A percentile compares a stretch with the other conserved stretches of the same genome.
Evolutionary conservation across 371 early-diverging fungal genomes (phyloP).

Genomic region (Neoconidiobolus thromboides): DNA sequence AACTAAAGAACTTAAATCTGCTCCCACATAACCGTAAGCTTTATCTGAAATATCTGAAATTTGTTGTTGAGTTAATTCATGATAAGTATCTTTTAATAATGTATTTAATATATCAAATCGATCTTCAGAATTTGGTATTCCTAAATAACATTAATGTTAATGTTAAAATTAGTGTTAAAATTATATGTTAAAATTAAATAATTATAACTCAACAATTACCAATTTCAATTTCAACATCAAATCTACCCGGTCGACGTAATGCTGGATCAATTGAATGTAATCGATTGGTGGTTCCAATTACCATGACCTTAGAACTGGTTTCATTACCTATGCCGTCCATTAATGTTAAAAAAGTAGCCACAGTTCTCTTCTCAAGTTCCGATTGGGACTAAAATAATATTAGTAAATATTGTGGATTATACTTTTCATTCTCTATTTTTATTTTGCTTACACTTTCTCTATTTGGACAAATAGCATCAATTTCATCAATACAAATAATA

Average conservation of each 20-base stretch:
- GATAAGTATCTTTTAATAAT: slow-evolving; percentile 45
- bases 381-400: slow-evolving; percentile 25
- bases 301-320: slow-evolving; percentile 27
- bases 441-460: slow-evolving; percentile 43
- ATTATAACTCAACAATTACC: slow-evolving; percentile 18
- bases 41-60: slow-evolving; percentile 35
- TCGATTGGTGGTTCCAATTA: slow-evolving; percentile 96
- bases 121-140: slow-evolving; percentile 55
- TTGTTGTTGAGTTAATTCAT: slow-evolving; percentile 33
- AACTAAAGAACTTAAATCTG: slow-evolving; percentile 77
- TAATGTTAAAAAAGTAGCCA: slow-evolving; percentile 89
- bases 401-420: background rate
- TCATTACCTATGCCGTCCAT: slow-evolving; percentile 75
- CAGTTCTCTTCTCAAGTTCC: slow-evolving; percentile 74
- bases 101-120: slow-evolving; percentile 59
- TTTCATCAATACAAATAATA: slow-evolving; percentile 97
- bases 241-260: slow-evolving; percentile 91
- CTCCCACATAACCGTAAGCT: slow-evolving; percentile 95
- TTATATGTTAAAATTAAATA: background rate
- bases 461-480: slow-evolving; percentile 89
- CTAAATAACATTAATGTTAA: slow-evolving; percentile 9
- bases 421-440: too few species aligned
- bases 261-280: slow-evolving; percentile 90
- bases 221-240: slow-evolving; percentile 90
- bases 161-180: background rate